Evolutionary conservation across 768 basidiomycete genomes (phyloP).

Genomic region (Boletus vinaceobasis): DNA sequence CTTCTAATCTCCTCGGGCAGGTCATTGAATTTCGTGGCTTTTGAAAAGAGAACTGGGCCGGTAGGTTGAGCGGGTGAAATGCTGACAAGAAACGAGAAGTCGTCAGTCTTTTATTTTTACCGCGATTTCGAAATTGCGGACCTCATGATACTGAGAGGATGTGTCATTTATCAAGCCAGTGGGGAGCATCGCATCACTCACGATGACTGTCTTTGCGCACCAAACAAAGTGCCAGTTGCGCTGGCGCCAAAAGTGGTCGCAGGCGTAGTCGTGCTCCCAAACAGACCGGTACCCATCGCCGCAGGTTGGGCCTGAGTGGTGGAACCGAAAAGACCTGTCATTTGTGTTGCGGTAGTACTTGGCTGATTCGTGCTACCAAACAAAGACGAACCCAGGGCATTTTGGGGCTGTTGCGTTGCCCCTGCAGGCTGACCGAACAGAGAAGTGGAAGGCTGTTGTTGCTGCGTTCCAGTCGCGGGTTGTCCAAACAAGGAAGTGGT

Average conservation of each 20-base stretch:
- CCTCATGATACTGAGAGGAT: conserved; percentile 25
- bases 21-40: conserved; percentile 78
- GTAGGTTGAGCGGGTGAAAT: conserved; percentile 29
- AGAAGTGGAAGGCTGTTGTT: conserved; percentile 31
- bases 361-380: conserved; percentile 27
- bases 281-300: conserved; percentile 19
- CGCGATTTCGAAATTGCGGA: conserved; percentile 1
- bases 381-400: conserved; percentile 30
- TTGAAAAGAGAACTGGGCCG: conserved; percentile 35
- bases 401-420: conserved; percentile 20
- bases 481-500: conserved; percentile 27
- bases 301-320: conserved; percentile 20
- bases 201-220: conserved; percentile 33
- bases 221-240: conserved; percentile 19
- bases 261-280: conserved; percentile 21
- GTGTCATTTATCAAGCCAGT: background rate
- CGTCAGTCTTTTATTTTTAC: background rate
- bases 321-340: conserved; percentile 17
- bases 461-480: conserved; percentile 31
- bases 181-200: conserved; percentile 8
- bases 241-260: conserved; percentile 1
- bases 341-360: conserved; percentile 11
- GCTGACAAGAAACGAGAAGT: conserved; percentile 10
- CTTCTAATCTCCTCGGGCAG: conserved; percentile 66
- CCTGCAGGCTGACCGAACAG: conserved; percentile 38